Evolutionary conservation across 2,329 filamentous ascomycete genomes (phyloP), one percentile per base, ranked within the genome.

Genomic region (Pochonia chlamydosporia): DNA sequence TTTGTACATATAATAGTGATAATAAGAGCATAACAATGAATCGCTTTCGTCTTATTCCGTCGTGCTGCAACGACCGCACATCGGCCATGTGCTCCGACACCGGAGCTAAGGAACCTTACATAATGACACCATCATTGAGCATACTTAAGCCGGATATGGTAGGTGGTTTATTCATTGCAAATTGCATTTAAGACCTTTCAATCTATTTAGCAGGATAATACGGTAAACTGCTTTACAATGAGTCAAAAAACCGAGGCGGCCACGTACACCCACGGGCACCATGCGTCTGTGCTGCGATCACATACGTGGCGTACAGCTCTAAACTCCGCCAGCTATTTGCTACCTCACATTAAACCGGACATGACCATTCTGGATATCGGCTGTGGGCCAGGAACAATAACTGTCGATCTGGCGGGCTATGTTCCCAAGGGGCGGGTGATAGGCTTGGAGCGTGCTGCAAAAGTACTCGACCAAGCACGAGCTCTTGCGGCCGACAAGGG

Each of bases 321-420:
- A n/a, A 62, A 63, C n/a, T 68, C 67, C 37, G 71, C 70, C 2
- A 61, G 59, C 47, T 70, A 69, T 50, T 56, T 75, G 3, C 51
- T 73, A 2, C 66, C 68, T 1, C 54, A 71, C 52, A 59, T 75
- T 50, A 61, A 65, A 33, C 55, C 61, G 0, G 55, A 58, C 6
- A 63, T 69, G 60, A 55, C 50, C 18, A 62, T 76, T 40, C 67
- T 76, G 44, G 72, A 76, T 51, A 61, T 74, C 26, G 73, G 73
- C 44, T 74, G 72, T 56, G 73, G 73, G 0, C 70, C 73, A 0
- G 73, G 72, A 4, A 72, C 68, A 40, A 75, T 76, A 58, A 73
- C 71, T 10, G 61, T 62, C 0, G 67, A 67, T 28, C 60, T 75
- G 23, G 63, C 62, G 39, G 55, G 59, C n/a, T 55, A 63, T 37